Percentiles rank a stretch among this genome's conserved stretches.
Conservation (phyloP, 2,329 filamentous ascomycete species). For the Ascochyta lentis region DNA sequence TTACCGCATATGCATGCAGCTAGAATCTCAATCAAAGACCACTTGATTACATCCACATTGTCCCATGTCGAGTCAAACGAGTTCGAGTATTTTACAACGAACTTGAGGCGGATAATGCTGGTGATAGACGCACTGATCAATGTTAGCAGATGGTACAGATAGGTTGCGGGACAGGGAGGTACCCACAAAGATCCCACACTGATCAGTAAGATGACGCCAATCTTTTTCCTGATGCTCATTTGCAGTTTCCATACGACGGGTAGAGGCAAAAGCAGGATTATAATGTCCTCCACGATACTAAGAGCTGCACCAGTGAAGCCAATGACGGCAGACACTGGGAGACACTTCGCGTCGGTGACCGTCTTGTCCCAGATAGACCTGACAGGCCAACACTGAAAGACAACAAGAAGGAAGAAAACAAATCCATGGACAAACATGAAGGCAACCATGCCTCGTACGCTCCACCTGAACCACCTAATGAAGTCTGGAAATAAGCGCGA, state of each 20-base stretch:
- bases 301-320: constrained; percentile 21
- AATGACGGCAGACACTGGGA: constrained; percentile 18
- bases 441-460: constrained; percentile 18
- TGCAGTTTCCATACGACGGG: constrained; percentile 23
- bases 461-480: constrained; percentile 22
- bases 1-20: constrained; percentile 26
- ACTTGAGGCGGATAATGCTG: constrained; percentile 25
- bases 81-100: constrained; percentile 21
- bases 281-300: constrained; percentile 22
- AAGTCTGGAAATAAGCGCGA: constrained; percentile 17
- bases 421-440: constrained; percentile 25
- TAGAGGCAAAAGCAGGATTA: constrained; percentile 25
- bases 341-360: constrained; percentile 16
- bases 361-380: constrained; percentile 24
- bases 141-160: constrained; percentile 1
- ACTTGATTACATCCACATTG: constrained; percentile 26
- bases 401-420: constrained; percentile 21
- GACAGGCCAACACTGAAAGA: constrained; percentile 23
- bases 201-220: constrained; percentile 19
- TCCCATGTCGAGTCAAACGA: constrained; percentile 26
- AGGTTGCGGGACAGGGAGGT: not conserved
- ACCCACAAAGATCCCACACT: constrained; percentile 24
- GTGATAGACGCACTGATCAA: constrained; percentile 19
- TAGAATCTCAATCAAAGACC: constrained; percentile 27
- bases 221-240: constrained; percentile 22